Evolutionary conservation across 2,329 filamentous ascomycete species (phyloP).

Genomic region (Zarea fungicola): DNA sequence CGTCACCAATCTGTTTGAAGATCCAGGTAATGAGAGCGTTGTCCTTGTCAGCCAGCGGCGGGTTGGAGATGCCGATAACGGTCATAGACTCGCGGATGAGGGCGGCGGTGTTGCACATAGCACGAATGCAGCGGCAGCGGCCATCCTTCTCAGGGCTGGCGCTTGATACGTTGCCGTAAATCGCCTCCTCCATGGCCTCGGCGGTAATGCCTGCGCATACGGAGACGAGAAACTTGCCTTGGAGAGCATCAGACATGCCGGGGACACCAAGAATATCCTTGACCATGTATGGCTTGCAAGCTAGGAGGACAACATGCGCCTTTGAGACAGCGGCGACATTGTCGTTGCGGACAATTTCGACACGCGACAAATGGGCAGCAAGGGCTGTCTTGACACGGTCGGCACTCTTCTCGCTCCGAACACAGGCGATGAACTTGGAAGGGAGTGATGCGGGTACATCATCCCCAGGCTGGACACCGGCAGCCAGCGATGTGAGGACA

Average conservation of each 20-base stretch:
- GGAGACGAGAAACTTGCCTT: conserved; percentile 75
- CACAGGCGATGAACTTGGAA: conserved; percentile 74
- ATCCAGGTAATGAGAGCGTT: conserved; percentile 65
- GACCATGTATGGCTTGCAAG: conserved; percentile 76
- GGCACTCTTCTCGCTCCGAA: conserved; percentile 64
- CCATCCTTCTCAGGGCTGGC: conserved; percentile 41
- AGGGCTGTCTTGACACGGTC: conserved; percentile 64
- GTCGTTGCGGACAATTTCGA: conserved; percentile 65
- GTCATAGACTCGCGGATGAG: conserved; percentile 79
- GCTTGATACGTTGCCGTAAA: conserved; percentile 53
- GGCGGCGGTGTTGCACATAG: conserved; percentile 81
- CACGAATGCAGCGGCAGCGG: conserved; percentile 63
- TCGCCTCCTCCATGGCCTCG: conserved; percentile 58
- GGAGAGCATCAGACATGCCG: conserved; percentile 67
- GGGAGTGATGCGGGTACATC: conserved; percentile 57
- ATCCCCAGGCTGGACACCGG: conserved; percentile 40
- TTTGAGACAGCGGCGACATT: conserved; percentile 63
- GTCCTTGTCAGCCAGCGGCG: conserved; percentile 50
- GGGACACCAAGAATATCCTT: conserved; percentile 60
- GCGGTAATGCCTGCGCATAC: conserved; percentile 74
- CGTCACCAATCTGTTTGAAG: conserved; percentile 68
- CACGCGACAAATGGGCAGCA: conserved; percentile 52
- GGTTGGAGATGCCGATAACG: conserved; percentile 61
- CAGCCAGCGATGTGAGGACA: conserved; percentile 65
- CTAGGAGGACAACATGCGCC: conserved; percentile 69